Percentiles rank a stretch among this genome's conserved stretches.
phyloP scores from a whole-genome alignment of 352 stramenopile genomes.

The Pythium aristosporum region DNA sequence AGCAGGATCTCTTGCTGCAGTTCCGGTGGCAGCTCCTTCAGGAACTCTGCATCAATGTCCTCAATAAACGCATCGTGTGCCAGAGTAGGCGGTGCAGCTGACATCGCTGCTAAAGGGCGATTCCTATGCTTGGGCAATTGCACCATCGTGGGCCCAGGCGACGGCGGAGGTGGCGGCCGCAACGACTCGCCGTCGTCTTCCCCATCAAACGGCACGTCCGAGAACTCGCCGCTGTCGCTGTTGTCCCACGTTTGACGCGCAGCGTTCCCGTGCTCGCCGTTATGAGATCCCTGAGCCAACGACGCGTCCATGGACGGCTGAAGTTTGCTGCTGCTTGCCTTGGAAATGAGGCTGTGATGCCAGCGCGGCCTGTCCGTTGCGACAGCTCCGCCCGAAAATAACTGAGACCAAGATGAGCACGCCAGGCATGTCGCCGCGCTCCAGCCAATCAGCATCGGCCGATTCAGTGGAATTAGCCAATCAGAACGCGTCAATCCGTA shows the following conservation, averaged over 20 bases:
- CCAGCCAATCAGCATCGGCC: constrained; percentile 7
- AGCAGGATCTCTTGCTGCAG: constrained; percentile 56
- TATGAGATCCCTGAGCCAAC: too few relatives aligned
- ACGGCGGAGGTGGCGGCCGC: not conserved
- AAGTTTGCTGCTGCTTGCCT: not conserved
- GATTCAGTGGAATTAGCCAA: constrained; percentile 5
- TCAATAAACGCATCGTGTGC: not conserved
- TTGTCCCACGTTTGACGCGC: not conserved
- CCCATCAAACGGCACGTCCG: constrained; percentile 19
- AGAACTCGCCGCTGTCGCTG: constrained; percentile 22
- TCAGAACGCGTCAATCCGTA: not conserved
- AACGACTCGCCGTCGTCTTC: constrained; percentile 21
- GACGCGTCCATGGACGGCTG: constrained; percentile 1
- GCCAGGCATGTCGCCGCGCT: not conserved
- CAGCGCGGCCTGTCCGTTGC: not conserved
- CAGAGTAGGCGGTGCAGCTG: not conserved
- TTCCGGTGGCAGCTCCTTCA: constrained; percentile 51
- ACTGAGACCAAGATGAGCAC: constrained; percentile 14
- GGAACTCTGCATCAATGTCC: constrained; percentile 45
- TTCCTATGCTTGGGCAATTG: constrained; percentile 15
- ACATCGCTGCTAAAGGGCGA: not conserved
- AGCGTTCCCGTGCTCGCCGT: not conserved
- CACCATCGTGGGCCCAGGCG: constrained; percentile 20
- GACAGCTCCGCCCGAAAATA: constrained; percentile 18
- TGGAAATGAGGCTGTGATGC: not conserved